Conservation (phyloP, 2,329 filamentous ascomycete species). For the Sclerotinia nivalis region DNA sequence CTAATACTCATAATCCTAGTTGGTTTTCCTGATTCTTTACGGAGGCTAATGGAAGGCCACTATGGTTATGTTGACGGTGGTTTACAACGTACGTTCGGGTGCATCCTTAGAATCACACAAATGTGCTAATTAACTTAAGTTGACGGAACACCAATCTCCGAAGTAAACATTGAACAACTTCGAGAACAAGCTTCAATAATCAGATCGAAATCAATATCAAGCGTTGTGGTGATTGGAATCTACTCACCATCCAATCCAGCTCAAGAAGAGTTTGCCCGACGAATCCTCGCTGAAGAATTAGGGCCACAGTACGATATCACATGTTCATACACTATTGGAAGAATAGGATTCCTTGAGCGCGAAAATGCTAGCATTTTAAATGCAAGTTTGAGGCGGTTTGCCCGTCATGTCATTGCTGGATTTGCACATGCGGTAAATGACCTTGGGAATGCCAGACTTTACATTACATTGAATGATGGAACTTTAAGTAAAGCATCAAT, state of each 20-base stretch:
- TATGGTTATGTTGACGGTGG: conserved; percentile 50
- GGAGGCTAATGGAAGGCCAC: conserved; percentile 49
- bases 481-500: conserved; percentile 56
- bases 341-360: conserved; percentile 53
- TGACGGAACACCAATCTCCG: conserved; percentile 34
- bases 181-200: conserved; percentile 39
- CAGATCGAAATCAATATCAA: conserved; percentile 42
- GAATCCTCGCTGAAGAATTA: conserved; percentile 46
- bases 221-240: conserved; percentile 57
- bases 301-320: conserved; percentile 51
- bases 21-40: conserved; percentile 50
- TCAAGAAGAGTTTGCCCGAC: conserved; percentile 53
- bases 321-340: conserved; percentile 52
- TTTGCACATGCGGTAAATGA: conserved; percentile 55
- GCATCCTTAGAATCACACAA: neutral
- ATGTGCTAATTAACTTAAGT: conserved; percentile 30
- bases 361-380: conserved; percentile 68
- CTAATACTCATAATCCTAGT: conserved; percentile 30
- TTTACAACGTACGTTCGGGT: conserved; percentile 34
- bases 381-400: conserved; percentile 60
- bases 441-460: conserved; percentile 50
- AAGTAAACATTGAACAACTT: conserved; percentile 33
- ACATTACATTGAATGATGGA: conserved; percentile 65
- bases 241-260: conserved; percentile 59
- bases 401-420: conserved; percentile 55